Evolutionary conservation across 176 grass and related monocot species (phyloP).

Genomic region (Oryza meyeriana): DNA sequence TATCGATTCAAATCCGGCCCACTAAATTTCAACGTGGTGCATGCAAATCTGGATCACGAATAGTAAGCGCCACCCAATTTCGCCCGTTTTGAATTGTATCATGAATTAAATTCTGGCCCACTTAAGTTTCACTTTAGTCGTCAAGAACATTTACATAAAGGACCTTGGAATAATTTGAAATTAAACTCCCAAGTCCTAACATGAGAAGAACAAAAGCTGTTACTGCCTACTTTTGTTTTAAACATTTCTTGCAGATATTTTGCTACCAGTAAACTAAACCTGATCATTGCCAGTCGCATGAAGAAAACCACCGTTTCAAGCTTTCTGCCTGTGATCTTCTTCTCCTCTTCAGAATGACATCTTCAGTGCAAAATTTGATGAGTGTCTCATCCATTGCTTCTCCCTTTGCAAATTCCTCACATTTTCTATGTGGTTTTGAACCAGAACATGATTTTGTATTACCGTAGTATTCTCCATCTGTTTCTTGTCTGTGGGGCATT

Average conservation of each 20-base stretch:
- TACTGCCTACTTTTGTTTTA: too few relatives aligned
- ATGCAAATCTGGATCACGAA: background rate
- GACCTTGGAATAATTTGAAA: too few relatives aligned
- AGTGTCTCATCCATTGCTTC: background rate
- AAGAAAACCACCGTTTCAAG: background rate
- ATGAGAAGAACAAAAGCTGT: too few relatives aligned
- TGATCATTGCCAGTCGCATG: background rate
- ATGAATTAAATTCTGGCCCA: too few relatives aligned
- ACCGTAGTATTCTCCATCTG: background rate
- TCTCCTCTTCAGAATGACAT: background rate
- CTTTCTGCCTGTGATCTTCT: background rate
- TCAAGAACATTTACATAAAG: too few relatives aligned
- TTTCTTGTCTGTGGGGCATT: slow-evolving; percentile 42
- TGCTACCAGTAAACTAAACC: too few relatives aligned
- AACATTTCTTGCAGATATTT: too few relatives aligned
- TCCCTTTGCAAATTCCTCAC: background rate
- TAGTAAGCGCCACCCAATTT: background rate
- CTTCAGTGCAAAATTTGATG: background rate
- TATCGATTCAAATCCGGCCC: too few relatives aligned
- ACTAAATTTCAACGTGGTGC: too few relatives aligned
- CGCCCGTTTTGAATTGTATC: background rate
- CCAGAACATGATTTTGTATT: background rate
- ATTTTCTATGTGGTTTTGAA: too few relatives aligned
- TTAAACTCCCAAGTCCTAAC: too few relatives aligned
- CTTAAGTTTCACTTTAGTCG: too few relatives aligned